A percentile compares a stretch with the other conserved stretches of the same genome.
phyloP scores from a whole-genome alignment of 139 green algal species.

The Chlorella sp. region DNA sequence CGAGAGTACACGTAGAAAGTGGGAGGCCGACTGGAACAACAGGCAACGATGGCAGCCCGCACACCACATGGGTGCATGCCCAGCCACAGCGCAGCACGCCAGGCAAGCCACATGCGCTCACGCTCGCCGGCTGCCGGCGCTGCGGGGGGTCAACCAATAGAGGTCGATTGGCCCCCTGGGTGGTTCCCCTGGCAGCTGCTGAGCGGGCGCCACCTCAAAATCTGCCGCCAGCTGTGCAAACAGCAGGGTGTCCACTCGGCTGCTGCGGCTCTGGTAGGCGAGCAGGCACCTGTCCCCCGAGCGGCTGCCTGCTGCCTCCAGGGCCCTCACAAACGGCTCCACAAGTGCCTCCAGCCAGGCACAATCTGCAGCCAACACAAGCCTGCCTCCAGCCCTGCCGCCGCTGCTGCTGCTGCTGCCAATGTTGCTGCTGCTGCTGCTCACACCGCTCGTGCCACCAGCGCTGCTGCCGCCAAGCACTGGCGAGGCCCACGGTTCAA shows the following conservation, averaged over 20 bases:
- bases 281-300: neutral
- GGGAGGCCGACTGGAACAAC: too few species aligned
- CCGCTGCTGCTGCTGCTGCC: neutral
- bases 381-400: neutral
- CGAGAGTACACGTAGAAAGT: too few species aligned
- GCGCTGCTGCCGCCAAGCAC: neutral
- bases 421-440: neutral
- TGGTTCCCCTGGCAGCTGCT: constrained; percentile 8
- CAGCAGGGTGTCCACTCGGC: constrained; percentile 25
- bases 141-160: constrained; percentile 29
- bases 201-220: constrained; percentile 2
- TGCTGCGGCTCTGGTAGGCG: constrained; percentile 40
- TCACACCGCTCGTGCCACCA: neutral
- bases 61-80: too few species aligned
- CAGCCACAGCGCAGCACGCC: neutral
- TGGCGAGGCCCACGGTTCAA: neutral
- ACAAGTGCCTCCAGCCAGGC: constrained; percentile 44
- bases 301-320: neutral
- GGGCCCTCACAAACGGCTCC: constrained; percentile 22
- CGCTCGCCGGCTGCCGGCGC: neutral
- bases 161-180: constrained; percentile 25
- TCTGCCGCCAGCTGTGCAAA: constrained; percentile 12
- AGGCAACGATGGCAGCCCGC: too few species aligned
- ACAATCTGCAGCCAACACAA: constrained; percentile 44
- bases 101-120: neutral